Evolutionary conservation across 2,329 filamentous ascomycete species (phyloP).

Genomic region (Ascochyta rabiei): DNA sequence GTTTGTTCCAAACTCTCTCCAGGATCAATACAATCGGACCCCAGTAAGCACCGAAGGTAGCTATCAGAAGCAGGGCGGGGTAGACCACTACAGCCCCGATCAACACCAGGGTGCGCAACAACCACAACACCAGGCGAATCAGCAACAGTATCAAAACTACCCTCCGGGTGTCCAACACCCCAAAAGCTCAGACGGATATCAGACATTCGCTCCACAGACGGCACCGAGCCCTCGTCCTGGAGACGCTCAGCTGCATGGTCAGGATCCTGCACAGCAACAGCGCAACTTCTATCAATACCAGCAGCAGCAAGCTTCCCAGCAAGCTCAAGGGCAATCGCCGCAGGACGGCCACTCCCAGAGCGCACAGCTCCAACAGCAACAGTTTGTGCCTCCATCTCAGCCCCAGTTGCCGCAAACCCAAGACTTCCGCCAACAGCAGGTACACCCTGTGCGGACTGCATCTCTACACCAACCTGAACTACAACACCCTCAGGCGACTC

Average conservation of each 20-base stretch:
- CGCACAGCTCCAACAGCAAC: slow-evolving; percentile 34
- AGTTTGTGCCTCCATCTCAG: slow-evolving; percentile 33
- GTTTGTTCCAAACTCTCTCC: slow-evolving; percentile 31
- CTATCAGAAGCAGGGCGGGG: slow-evolving; percentile 47
- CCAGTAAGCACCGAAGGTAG: slow-evolving; percentile 49
- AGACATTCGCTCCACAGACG: slow-evolving; percentile 41
- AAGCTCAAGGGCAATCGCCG: slow-evolving; percentile 33
- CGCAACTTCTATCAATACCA: slow-evolving; percentile 43
- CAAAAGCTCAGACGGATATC: slow-evolving; percentile 36
- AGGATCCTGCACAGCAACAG: slow-evolving; percentile 35
- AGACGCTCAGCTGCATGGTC: slow-evolving; percentile 39
- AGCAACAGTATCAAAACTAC: slow-evolving; percentile 41
- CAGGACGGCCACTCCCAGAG: slow-evolving; percentile 35
- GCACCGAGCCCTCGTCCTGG: slow-evolving; percentile 36
- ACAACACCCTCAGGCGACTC: slow-evolving; percentile 40
- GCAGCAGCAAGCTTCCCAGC: slow-evolving; percentile 34
- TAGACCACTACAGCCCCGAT: slow-evolving; percentile 49
- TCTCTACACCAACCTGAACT: slow-evolving; percentile 43
- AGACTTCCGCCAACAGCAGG: slow-evolving; percentile 37
- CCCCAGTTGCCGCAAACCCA: slow-evolving; percentile 41
- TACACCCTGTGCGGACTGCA: slow-evolving; percentile 31
- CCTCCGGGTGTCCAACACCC: slow-evolving; percentile 32
- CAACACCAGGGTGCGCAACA: slow-evolving; percentile 40
- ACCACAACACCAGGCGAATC: slow-evolving; percentile 32
- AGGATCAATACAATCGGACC: slow-evolving; percentile 44